Base-by-base conservation (phyloP, 345 rosid species). In the Linum trigynum region DNA sequence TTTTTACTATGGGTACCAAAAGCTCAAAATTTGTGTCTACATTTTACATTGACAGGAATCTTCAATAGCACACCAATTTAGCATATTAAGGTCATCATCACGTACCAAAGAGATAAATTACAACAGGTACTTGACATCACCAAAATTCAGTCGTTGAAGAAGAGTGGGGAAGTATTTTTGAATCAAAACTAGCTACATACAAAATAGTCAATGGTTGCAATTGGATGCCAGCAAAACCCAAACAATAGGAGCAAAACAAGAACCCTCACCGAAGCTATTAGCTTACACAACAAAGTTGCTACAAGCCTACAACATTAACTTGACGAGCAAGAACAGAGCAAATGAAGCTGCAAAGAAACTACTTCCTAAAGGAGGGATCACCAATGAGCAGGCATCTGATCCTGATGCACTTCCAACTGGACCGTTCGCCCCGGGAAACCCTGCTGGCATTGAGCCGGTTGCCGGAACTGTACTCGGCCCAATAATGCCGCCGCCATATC, bases 401-500 rank as follows among this genome's bases (percentile, higher is more conserved):
- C 48, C 67, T 2, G 92, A 77, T 55, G 79, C 36, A 63, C 90
- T 80, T 64, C 90, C 86, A 1, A 72, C 65, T 17, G 96, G 98
- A 16, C 86, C 82, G 36, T 68, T 71, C 41, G 83, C 81, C 39
- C 89, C 85, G 64, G 78, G 6, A 32, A 78, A 57, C 9, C 86
- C 85, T 23, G 32, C 32, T 7, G 97, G 89, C 55, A 83, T 74
- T 1, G 87, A 75, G 38, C 90, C 89, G 16, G 84, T 76, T 15
- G 83, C 53, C 38, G 98, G 78, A 62, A 86, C 78, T 38, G 85
- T 76, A 74, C 17, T 67, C 4, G 98, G 96, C 14, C 63, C 56
- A 37, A 77, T 38, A 15, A 81, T n/a, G 39, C 75, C 70, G 56
- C 66, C 69, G 56, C 86, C 82, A 42, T 39, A 76, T 36, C 76